Evolutionary conservation across 352 stramenopile species (phyloP).

Genomic region (Phytophthora macrochlamydospora): DNA sequence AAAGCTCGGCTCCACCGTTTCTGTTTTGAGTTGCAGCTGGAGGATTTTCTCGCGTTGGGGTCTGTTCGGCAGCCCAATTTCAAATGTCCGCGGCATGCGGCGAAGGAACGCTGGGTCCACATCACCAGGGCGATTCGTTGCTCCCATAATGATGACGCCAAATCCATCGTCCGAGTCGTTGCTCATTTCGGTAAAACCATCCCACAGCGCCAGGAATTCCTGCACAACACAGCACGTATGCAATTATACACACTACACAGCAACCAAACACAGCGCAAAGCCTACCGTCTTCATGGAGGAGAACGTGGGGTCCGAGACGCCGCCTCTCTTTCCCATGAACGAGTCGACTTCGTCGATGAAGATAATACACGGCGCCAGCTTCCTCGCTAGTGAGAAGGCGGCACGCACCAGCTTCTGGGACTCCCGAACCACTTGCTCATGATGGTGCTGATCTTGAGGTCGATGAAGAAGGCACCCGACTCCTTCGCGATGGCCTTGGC

Average conservation of each 20-base stretch:
- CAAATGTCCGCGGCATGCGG: constrained; percentile 95
- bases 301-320: constrained; percentile 79
- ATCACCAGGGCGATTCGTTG: constrained; percentile 94
- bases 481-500: constrained; percentile 97
- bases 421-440: constrained; percentile 93
- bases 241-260: constrained; percentile 10
- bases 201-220: constrained; percentile 98
- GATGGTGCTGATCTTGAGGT: constrained; percentile 90
- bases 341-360: constrained; percentile 98
- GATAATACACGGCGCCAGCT: constrained; percentile 96
- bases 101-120: constrained; percentile 95
- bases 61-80: constrained; percentile 92
- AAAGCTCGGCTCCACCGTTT: constrained; percentile 76
- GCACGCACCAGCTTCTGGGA: constrained; percentile 95
- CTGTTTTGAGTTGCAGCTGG: constrained; percentile 90
- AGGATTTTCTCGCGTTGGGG: constrained; percentile 94
- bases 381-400: constrained; percentile 93
- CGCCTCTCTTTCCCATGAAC: constrained; percentile 90
- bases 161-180: constrained; percentile 66
- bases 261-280: neutral
- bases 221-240: constrained; percentile 21
- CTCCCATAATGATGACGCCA: constrained; percentile 96
- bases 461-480: constrained; percentile 88
- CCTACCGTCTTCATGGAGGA: constrained; percentile 88
- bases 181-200: constrained; percentile 92